Evolutionary conservation across 2,329 filamentous ascomycete genomes (phyloP).

Genomic region (Macrophomina tecta): DNA sequence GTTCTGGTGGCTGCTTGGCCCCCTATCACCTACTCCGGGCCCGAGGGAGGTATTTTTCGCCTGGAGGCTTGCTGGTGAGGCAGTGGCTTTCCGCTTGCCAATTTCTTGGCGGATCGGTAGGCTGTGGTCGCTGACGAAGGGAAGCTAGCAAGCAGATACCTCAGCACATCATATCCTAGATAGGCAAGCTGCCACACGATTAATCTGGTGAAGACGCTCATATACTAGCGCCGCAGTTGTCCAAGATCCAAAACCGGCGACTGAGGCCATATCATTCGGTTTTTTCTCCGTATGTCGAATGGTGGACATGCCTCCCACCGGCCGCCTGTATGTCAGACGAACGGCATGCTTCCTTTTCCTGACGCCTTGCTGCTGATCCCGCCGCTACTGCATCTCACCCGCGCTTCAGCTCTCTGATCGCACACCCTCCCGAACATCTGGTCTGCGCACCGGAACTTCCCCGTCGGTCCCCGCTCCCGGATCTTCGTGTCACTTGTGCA

Average conservation of each 20-base stretch:
- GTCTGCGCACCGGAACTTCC: not conserved
- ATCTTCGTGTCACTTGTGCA: not conserved
- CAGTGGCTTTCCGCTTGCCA: not conserved
- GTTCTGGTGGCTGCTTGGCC: not conserved
- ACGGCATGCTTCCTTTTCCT: not conserved
- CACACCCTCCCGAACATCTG: not conserved
- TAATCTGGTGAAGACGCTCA: not conserved
- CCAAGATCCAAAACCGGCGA: not conserved
- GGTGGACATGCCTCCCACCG: not conserved
- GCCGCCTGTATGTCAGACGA: slow-evolving; percentile 16
- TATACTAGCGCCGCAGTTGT: not conserved
- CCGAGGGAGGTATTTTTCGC: not conserved
- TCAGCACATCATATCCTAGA: slow-evolving; percentile 3
- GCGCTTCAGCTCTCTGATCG: not conserved
- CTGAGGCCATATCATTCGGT: not conserved
- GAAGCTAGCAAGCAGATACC: not conserved
- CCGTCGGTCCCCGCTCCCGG: slow-evolving; percentile 21
- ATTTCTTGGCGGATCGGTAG: not conserved
- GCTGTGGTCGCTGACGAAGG: not conserved
- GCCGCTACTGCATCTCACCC: slow-evolving; percentile 2
- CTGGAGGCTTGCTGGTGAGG: not conserved
- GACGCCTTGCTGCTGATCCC: slow-evolving; percentile 17
- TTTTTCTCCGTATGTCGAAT: not conserved
- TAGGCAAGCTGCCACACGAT: not conserved
- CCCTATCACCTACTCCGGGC: not conserved